phyloP scores from a whole-genome alignment of 2,329 filamentous ascomycete genomes.

The Zymoseptoria brevis region DNA sequence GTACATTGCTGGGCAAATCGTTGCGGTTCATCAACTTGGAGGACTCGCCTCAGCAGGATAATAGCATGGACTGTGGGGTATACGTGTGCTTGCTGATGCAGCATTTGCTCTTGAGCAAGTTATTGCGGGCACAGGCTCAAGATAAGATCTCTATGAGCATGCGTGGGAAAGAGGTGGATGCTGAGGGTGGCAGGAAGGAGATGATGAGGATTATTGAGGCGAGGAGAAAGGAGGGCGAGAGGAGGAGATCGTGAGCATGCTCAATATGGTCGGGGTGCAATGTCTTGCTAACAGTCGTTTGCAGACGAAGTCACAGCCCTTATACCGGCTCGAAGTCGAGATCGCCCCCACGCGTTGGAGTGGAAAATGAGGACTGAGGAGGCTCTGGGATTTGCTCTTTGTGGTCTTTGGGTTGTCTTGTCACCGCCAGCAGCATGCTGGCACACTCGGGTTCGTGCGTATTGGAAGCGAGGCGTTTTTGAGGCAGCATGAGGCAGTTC shows the following conservation, averaged over 20 bases:
- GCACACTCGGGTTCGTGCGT: background rate
- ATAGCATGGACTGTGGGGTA: conserved; percentile 87
- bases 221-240: conserved; percentile 78
- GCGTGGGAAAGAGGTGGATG: conserved; percentile 75
- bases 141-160: conserved; percentile 95
- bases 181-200: conserved; percentile 71
- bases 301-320: conserved; percentile 18
- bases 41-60: conserved; percentile 85
- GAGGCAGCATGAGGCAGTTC: background rate
- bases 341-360: conserved; percentile 23
- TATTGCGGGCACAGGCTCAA: conserved; percentile 68
- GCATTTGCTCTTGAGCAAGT: conserved; percentile 75
- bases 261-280: background rate
- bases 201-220: conserved; percentile 85
- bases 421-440: no score
- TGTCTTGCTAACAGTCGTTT: background rate
- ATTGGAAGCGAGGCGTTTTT: background rate
- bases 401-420: background rate
- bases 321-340: conserved; percentile 14
- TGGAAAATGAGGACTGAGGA: conserved; percentile 16
- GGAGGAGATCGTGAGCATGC: conserved; percentile 66
- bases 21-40: conserved; percentile 72
- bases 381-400: background rate
- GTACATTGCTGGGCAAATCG: conserved; percentile 56
- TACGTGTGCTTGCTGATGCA: conserved; percentile 95